These are phyloP conservation scores for Chlamydomonas schloesseri DNA, from an alignment of 139 green algal species.

Conservation along the genomic window DNA sequence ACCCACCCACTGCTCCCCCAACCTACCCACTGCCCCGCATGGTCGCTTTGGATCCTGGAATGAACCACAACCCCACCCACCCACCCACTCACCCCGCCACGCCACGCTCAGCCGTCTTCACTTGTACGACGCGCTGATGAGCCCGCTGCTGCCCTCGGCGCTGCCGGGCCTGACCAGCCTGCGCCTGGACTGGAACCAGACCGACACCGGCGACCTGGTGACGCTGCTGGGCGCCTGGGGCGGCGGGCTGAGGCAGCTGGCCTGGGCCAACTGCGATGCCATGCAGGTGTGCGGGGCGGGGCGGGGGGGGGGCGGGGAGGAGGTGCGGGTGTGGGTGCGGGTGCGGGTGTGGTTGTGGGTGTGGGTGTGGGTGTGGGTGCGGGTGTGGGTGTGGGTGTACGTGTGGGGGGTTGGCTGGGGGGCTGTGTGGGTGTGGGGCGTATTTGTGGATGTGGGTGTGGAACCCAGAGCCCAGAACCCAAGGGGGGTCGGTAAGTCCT, in stretches of 20 bases:
- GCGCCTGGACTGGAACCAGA: slow-evolving; percentile 42
- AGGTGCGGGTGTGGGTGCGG: neutral
- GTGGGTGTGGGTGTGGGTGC: neutral
- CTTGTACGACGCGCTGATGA: slow-evolving; percentile 43
- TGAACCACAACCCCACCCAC: neutral
- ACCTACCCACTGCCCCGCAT: too few relatives aligned
- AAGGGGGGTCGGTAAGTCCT: too few relatives aligned
- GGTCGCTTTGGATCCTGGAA: too few relatives aligned
- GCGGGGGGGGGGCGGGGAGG: neutral
- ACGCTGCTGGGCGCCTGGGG: slow-evolving; percentile 6
- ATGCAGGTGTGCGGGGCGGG: neutral
- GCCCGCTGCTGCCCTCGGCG: neutral
- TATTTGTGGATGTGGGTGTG: too few relatives aligned
- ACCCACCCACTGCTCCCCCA: neutral
- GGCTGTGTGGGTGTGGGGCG: neutral
- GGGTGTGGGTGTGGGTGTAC: neutral
- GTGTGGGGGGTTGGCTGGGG: too few relatives aligned
- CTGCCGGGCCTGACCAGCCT: neutral
- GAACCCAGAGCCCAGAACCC: too few relatives aligned
- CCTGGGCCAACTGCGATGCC: slow-evolving; percentile 26
- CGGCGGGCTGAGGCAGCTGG: neutral
- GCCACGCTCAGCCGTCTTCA: neutral
- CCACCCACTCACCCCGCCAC: neutral
- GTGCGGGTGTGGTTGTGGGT: neutral
- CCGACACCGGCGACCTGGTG: neutral